Evolutionary conservation across 352 stramenopile species (phyloP).

Genomic region (Globisporangium sylvaticum): DNA sequence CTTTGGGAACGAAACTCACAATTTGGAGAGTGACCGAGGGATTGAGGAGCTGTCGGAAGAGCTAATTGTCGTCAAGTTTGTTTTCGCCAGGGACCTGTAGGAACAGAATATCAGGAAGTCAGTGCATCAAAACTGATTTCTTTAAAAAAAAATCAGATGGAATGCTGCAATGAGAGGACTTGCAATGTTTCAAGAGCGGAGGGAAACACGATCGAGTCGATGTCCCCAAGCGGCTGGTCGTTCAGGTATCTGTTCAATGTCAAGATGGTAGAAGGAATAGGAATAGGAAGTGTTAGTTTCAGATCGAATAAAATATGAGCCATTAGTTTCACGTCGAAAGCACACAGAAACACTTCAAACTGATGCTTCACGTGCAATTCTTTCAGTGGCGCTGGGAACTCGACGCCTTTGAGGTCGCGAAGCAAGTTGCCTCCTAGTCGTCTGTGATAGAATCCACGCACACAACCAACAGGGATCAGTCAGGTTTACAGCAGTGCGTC

Average conservation of each 20-base stretch:
- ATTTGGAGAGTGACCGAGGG: slow-evolving; percentile 1
- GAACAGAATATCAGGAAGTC: not conserved
- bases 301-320: not conserved
- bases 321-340: not conserved
- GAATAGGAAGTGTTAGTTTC: not conserved
- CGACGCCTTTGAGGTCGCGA: not conserved
- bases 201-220: not conserved
- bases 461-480: no score
- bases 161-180: not conserved
- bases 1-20: not conserved
- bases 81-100: slow-evolving; percentile 1
- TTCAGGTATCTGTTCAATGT: not conserved
- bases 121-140: not conserved
- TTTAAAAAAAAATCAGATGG: not conserved
- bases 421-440: slow-evolving; percentile 9
- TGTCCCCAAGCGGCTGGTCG: slow-evolving; percentile 1
- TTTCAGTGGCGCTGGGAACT: slow-evolving; percentile 6
- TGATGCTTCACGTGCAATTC: not conserved
- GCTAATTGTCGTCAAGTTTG: not conserved
- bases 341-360: not conserved
- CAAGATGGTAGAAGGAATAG: not conserved
- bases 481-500: no score
- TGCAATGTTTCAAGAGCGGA: not conserved
- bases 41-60: not conserved
- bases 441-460: not conserved